Percentiles rank a stretch among this genome's conserved stretches.
These are phyloP conservation scores for Areca catechu DNA, from an alignment of 176 grass and related monocot genomes.

Conservation along the genomic window DNA sequence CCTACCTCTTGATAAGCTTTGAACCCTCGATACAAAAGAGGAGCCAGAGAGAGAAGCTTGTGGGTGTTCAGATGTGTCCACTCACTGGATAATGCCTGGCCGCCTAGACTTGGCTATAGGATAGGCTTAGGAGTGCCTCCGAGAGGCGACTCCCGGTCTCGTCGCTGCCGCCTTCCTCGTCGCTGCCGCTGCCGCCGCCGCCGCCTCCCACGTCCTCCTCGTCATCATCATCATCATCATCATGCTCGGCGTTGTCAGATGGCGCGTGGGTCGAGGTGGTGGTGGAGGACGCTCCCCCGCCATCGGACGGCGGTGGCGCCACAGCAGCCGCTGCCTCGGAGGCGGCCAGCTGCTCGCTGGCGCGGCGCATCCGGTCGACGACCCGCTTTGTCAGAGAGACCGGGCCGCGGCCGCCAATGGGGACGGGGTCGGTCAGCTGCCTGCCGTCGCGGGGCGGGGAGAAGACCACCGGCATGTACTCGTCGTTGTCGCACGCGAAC, in stretches of 20 bases:
- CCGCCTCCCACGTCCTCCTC: slow-evolving; percentile 25
- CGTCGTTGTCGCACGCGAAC: slow-evolving; percentile 91
- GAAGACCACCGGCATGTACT: slow-evolving; percentile 89
- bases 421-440: slow-evolving; percentile 62
- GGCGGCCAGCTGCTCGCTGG: slow-evolving; percentile 1
- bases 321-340: background rate
- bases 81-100: background rate
- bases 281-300: slow-evolving; percentile 60
- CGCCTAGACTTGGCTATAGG: slow-evolving; percentile 38
- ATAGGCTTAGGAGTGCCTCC: slow-evolving; percentile 30
- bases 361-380: background rate
- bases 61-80: background rate
- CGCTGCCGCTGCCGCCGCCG: background rate
- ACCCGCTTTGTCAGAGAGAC: background rate
- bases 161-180: background rate
- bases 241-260: slow-evolving; percentile 29
- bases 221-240: background rate
- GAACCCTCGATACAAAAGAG: slow-evolving; percentile 26
- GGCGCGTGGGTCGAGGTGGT: slow-evolving; percentile 50
- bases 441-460: slow-evolving; percentile 79
- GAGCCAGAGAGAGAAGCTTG: background rate
- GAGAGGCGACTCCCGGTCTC: background rate
- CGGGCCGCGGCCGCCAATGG: slow-evolving; percentile 45
- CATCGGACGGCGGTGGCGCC: slow-evolving; percentile 22
- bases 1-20: slow-evolving; percentile 1